Evolutionary conservation across 352 stramenopile genomes (phyloP).

Genomic region (Proteromonas lacertae): DNA sequence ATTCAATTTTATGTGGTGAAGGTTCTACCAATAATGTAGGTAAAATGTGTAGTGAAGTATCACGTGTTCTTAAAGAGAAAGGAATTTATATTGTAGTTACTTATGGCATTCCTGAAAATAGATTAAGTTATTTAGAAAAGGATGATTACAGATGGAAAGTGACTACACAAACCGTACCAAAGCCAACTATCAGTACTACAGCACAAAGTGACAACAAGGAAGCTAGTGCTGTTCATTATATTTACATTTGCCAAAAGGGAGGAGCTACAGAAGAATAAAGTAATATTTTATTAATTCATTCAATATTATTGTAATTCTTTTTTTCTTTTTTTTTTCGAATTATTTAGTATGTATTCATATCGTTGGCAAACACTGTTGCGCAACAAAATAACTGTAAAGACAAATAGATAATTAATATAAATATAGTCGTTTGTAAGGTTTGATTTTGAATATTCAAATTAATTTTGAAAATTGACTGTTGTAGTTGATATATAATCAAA

Average conservation of each 20-base stretch:
- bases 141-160: slow-evolving; percentile 74
- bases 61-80: slow-evolving; percentile 61
- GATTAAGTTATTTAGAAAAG: slow-evolving; percentile 71
- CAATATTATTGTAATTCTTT: too few relatives aligned
- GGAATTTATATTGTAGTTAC: slow-evolving; percentile 69
- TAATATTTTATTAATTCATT: neutral
- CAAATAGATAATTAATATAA: too few relatives aligned
- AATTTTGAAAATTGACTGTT: too few relatives aligned
- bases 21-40: slow-evolving; percentile 61
- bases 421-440: too few relatives aligned
- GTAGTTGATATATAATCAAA: too few relatives aligned
- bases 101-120: slow-evolving; percentile 70
- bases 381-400: too few relatives aligned
- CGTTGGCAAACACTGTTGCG: neutral
- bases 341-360: neutral
- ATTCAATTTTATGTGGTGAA: slow-evolving; percentile 71
- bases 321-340: neutral
- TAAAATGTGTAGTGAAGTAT: slow-evolving; percentile 72
- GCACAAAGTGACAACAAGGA: slow-evolving; percentile 47
- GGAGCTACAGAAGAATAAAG: slow-evolving; percentile 5
- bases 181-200: slow-evolving; percentile 63
- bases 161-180: slow-evolving; percentile 63
- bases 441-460: too few relatives aligned
- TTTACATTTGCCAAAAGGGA: slow-evolving; percentile 69
- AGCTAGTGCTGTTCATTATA: slow-evolving; percentile 67